Evolutionary conservation across 768 basidiomycete genomes (phyloP).

Genomic region (Exsudoporus frostii): DNA sequence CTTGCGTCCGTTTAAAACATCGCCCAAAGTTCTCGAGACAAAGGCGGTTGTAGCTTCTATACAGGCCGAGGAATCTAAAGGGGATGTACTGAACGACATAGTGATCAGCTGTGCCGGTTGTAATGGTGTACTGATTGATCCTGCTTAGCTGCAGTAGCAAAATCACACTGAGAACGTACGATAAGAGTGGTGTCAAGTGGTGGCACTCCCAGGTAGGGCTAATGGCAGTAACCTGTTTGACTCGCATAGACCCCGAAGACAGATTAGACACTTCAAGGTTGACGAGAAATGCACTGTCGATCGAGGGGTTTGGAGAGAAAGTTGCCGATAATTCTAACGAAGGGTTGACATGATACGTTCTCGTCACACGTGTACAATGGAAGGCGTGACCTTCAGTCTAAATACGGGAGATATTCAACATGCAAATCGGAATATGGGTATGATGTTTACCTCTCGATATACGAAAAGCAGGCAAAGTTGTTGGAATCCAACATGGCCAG

Average conservation of each 20-base stretch:
- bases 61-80: slow-evolving; percentile 36
- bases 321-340: slow-evolving; percentile 52
- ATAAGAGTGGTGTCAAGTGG: slow-evolving; percentile 32
- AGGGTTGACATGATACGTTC: slow-evolving; percentile 56
- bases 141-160: slow-evolving; percentile 4
- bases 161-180: slow-evolving; percentile 38
- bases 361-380: slow-evolving; percentile 52
- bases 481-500: slow-evolving; percentile 43
- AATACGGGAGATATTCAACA: slow-evolving; percentile 3
- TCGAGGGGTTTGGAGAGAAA: slow-evolving; percentile 48
- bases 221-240: slow-evolving; percentile 60
- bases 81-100: slow-evolving; percentile 41
- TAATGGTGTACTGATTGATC: slow-evolving; percentile 39
- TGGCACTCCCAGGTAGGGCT: slow-evolving; percentile 69
- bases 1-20: slow-evolving; percentile 48
- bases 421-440: background rate
- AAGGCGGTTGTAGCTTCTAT: slow-evolving; percentile 47
- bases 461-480: slow-evolving; percentile 62
- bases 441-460: slow-evolving; percentile 53
- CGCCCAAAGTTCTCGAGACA: slow-evolving; percentile 47
- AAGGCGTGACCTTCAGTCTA: slow-evolving; percentile 52
- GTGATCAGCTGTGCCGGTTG: slow-evolving; percentile 48
- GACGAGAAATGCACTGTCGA: slow-evolving; percentile 49
- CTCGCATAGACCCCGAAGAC: slow-evolving; percentile 36
- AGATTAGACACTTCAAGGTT: slow-evolving; percentile 57